phyloP scores from a whole-genome alignment of 129 eudicot species.

The Centaurea solstitialis region DNA sequence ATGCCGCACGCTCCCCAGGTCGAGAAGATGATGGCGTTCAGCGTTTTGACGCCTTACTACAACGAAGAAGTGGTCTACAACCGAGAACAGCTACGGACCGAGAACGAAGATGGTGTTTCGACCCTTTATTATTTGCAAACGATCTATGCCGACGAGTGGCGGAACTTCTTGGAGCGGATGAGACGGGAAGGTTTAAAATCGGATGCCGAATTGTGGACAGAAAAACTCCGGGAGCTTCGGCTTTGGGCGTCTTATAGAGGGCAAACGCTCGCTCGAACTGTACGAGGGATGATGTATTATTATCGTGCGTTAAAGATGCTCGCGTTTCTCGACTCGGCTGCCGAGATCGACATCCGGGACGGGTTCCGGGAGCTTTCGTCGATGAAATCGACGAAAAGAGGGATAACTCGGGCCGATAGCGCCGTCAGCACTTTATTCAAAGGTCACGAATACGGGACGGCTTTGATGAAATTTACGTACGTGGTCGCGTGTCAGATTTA shows the following conservation, averaged over 20 bases:
- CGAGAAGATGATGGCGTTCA: constrained; percentile 94
- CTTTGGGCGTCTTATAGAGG: constrained; percentile 97
- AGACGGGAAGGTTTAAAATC: constrained; percentile 62
- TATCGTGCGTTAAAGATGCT: constrained; percentile 94
- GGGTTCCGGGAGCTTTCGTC: constrained; percentile 62
- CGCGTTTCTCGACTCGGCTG: constrained; percentile 94
- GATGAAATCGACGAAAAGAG: constrained; percentile 46
- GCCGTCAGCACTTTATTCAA: constrained; percentile 62
- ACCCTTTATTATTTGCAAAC: constrained; percentile 87
- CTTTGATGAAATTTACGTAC: constrained; percentile 87
- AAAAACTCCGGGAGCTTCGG: constrained; percentile 68
- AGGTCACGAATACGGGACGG: constrained; percentile 77
- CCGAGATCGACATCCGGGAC: constrained; percentile 84
- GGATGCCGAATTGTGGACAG: constrained; percentile 58
- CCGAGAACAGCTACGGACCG: constrained; percentile 81
- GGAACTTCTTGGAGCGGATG: constrained; percentile 81
- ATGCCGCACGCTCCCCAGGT: constrained; percentile 99
- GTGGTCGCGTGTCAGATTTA: constrained; percentile 95
- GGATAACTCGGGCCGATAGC: constrained; percentile 66
- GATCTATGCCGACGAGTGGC: constrained; percentile 84
- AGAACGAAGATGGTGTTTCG: constrained; percentile 96
- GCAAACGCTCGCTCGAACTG: constrained; percentile 87
- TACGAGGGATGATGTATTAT: constrained; percentile 97
- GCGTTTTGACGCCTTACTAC: constrained; percentile 93
- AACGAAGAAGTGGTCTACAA: constrained; percentile 81